Evolutionary conservation across 805 yeast genomes (phyloP), one percentile per base, ranked within the genome.

Genomic region (Pichia phayaonensis): DNA sequence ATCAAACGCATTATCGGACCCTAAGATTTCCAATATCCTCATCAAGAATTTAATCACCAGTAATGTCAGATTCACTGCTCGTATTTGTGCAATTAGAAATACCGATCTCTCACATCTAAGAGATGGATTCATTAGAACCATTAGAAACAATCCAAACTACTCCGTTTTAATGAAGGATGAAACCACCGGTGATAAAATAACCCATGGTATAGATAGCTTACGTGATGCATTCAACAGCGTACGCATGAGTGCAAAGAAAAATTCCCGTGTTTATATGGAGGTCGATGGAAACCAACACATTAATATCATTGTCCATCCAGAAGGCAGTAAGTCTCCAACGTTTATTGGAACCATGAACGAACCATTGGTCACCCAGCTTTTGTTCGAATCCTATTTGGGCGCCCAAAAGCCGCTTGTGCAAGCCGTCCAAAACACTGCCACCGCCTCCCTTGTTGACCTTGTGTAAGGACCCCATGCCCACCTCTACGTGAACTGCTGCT

Each of bases 41-140:
- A 66, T 88, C 27, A 73, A 76, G 20, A 72, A 76, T 49, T 68
- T 90, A 44, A 62, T 90, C 40, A 79, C 77, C 42, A 66, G 78
- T 12, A 79, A 81, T 15, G 77, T 84, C 36, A 76, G 81, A 51
- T 75, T 89, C 57, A 71, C 82, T 43, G 83, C 90, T 24, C 74
- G 95, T 55, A 83, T 92, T 52, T 82, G 85, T 12, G 97, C 99
- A 0, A 81, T 84, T 18, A 79, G 97, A 62, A 89, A 86, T 65
- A 92, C 98, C 1, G 97, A 92, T 67, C 90, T 86, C 67, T 81
- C 81, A 55, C 98, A 94, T 63, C 68, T 92, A 60, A 79, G 86
- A 56, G 98, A 94, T 62, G 98, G 98, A 0, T 77, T 94, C 54
- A 77, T 89, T 45, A 84, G 90, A 63, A 81, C 96, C 20, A 77